These are phyloP conservation scores for Podospora appendiculata DNA, from an alignment of 495 filamentous ascomycete genomes.

Conservation along the genomic window DNA sequence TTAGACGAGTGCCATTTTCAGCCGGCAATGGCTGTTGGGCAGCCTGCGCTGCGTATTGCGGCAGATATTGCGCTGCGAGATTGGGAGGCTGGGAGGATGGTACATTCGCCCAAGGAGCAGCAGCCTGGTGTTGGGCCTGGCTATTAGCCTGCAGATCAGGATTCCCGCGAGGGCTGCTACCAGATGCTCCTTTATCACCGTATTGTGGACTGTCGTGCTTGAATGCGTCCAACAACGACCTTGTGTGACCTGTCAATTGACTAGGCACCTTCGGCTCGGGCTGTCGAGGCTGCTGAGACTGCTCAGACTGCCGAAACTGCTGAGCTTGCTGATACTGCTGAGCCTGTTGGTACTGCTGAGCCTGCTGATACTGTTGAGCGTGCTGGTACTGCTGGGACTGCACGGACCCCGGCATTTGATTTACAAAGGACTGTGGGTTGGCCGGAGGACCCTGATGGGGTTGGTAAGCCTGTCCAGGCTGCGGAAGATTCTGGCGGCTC, in stretches of 20 bases:
- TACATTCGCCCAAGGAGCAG: conserved; percentile 5
- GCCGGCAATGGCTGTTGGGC: background rate
- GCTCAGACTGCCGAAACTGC: conserved; percentile 32
- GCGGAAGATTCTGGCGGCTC: conserved; percentile 15
- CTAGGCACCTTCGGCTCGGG: conserved; percentile 41
- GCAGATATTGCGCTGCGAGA: conserved; percentile 15
- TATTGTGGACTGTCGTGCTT: conserved; percentile 30
- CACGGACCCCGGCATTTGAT: background rate
- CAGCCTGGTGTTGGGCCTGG: conserved; percentile 13
- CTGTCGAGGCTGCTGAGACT: conserved; percentile 39
- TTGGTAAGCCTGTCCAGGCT: conserved; percentile 11
- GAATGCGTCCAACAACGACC: conserved; percentile 57
- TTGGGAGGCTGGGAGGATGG: conserved; percentile 6
- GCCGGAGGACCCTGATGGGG: conserved; percentile 28
- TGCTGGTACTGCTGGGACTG: conserved; percentile 18
- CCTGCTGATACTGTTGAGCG: background rate
- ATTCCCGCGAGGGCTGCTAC: conserved; percentile 4
- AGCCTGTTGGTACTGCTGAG: conserved; percentile 15
- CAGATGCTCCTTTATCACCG: conserved; percentile 7
- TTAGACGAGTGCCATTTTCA: background rate
- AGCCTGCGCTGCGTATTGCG: conserved; percentile 7
- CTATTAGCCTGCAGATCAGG: conserved; percentile 2
- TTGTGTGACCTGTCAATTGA: conserved; percentile 57
- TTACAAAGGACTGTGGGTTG: conserved; percentile 9
- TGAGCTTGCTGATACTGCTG: conserved; percentile 7